Base-by-base conservation (phyloP, 2,329 filamentous ascomycete species). In the Hypoxylon sp. region DNA sequence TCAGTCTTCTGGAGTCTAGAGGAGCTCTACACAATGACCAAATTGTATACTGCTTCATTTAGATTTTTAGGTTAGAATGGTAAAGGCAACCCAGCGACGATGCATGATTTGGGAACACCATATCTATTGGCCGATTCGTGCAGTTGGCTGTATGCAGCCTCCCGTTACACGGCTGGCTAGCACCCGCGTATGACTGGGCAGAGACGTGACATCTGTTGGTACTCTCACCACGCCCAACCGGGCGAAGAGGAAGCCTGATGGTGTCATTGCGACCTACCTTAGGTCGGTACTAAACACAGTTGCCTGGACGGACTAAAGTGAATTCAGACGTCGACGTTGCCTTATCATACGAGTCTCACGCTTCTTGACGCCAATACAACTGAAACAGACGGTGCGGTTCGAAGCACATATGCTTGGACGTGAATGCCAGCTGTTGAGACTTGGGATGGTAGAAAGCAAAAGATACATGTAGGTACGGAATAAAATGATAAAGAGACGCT, bases 81-180 rank as follows among this genome's bases (percentile, higher is more conserved):
- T 8, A 40, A 7, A 40, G 16, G 3, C 16, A 20, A 40, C 16
- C 36, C n/a, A 40, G n/a, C n/a, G 36, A 40, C 20, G 36, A 11
- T 20, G 36, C 18, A 62, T 59, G 28, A 33, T n/a, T 30, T 14
- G 20, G 28, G 16, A 45, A 20, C 45, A 30, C 11, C 9, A 20
- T 18, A 11, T 42, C 46, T 8, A 58, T 62, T 50, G 42, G 40
- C 3, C 18, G 54, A 28, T 45, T 57, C 46, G 51, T 60, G 28
- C 55, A 33, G 44, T 32, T 44, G 28, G 26, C 44, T 2, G 24
- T 45, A 65, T 61, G 62, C 55, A 52, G 11, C 32, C 54, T 63
- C 30, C 65, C 46, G 62, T 54, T 33, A 22, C 50, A 63, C 45
- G 11, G 46, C 22, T 44, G 18, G 4, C 4, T 8, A 45, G 32